Base-by-base conservation (phyloP, 345 rosid species). In the Pistacia atlantica region DNA sequence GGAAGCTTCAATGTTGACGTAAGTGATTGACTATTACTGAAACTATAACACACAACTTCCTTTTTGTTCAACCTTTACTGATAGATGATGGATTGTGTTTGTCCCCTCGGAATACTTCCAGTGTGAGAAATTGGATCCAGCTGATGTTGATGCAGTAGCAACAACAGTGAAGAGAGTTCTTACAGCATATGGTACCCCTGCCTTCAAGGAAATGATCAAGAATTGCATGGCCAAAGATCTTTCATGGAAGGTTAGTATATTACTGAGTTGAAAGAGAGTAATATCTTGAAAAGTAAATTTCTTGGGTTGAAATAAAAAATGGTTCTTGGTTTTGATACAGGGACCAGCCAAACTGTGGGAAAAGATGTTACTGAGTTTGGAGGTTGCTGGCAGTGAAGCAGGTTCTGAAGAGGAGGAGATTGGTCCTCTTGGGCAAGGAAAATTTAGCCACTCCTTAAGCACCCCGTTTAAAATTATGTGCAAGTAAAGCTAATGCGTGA, bases 141-240 rank as follows among this genome's bases (percentile, higher is more conserved):
- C 87, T 49, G 99, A 96, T 84, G 93, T 96, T 58, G 76, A 67
- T 38, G 90, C 95, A 64, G 78, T 91, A 61, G 88, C 92, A 59
- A 86, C 8, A 55, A 80, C 83, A 20, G 97, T 90, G 28, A 76
- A 64, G 5, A 87, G 90, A 84, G 99, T 96, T 22, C 79, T 93
- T 20, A 84, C 81, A 74, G 73, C 83, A 55, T 92, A 80, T 51
- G 97, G 85, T 42, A 90, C 95, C 37, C 62, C 88, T 8, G 90
- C 87, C 71, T 66, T 91, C 69, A 80, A 77, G 77, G 97, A 96
- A 84, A 93, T 96, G 90, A 88, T 92, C 67, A 84, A 77, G 82
- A 96, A 90, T 76, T 88, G 99, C 80, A 96, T 96, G 99, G 89
- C 90, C 57, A 92, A 87, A 81, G 98, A 96, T 75, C 84, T 92